These are phyloP conservation scores for Penicillium sp. DNA, from an alignment of 2,329 filamentous ascomycete species.

Conservation along the genomic window DNA sequence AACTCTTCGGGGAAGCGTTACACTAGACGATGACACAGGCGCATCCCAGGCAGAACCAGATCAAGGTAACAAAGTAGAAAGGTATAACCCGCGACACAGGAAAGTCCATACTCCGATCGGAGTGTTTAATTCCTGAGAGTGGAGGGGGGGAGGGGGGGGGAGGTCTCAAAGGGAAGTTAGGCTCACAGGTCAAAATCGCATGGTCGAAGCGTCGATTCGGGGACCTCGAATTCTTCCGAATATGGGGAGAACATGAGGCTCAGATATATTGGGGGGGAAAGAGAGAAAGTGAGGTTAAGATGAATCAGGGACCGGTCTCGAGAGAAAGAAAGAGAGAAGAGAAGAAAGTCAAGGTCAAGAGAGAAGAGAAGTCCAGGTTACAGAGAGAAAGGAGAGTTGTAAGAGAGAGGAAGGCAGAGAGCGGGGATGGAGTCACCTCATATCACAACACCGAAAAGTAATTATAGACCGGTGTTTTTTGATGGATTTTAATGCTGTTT, in stretches of 20 bases:
- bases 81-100: conserved; percentile 10
- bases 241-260: conserved; percentile 33
- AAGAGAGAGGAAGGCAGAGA: conserved; percentile 14
- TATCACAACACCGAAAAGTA: conserved; percentile 17
- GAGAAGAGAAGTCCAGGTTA: conserved; percentile 16
- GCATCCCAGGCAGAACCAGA: conserved; percentile 37
- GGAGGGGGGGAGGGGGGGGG: conserved; percentile 6
- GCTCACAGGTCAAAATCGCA: conserved; percentile 32
- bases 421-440: conserved; percentile 31
- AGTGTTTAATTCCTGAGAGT: conserved; percentile 12
- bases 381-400: conserved; percentile 13
- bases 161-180: conserved; percentile 8
- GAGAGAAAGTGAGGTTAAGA: conserved; percentile 2
- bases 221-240: conserved; percentile 32
- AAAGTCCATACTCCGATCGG: conserved; percentile 14
- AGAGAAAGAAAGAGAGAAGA: conserved; percentile 5
- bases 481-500: neutral
- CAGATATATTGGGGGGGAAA: conserved; percentile 1
- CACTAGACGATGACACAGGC: conserved; percentile 42
- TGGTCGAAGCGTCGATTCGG: conserved; percentile 30
- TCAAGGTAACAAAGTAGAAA: conserved; percentile 19
- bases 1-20: conserved; percentile 36
- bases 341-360: conserved; percentile 10
- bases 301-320: neutral
- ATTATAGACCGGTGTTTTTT: conserved; percentile 6